phyloP scores from a whole-genome alignment of 768 basidiomycete genomes.

The Tricholoma bakamatsutake region DNA sequence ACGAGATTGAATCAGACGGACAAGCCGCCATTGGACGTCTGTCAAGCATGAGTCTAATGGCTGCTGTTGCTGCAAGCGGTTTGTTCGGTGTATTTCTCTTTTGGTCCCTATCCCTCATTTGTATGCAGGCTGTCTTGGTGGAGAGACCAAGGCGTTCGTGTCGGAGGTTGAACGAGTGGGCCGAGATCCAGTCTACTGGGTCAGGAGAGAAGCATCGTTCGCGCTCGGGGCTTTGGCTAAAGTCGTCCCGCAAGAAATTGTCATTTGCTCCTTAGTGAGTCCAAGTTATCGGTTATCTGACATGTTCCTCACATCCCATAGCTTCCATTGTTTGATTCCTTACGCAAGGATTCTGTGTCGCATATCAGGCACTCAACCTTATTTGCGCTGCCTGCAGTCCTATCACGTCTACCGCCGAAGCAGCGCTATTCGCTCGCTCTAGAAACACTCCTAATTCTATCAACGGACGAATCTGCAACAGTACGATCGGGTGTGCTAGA shows the following conservation, averaged over 20 bases:
- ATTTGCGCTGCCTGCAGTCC: conserved; percentile 78
- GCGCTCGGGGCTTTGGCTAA: conserved; percentile 87
- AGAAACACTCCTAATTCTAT: conserved; percentile 56
- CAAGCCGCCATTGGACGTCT: conserved; percentile 83
- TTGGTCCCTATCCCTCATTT: conserved; percentile 2
- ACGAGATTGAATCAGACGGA: conserved; percentile 41
- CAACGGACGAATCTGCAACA: conserved; percentile 52
- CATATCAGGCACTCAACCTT: conserved; percentile 87
- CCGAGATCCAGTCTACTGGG: conserved; percentile 66
- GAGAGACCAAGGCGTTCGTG: conserved; percentile 58
- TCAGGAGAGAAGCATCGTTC: conserved; percentile 80
- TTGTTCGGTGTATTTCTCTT: conserved; percentile 20
- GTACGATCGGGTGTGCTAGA: conserved; percentile 83
- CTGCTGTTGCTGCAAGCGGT: conserved; percentile 79
- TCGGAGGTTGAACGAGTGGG: conserved; percentile 67
- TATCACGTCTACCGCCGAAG: conserved; percentile 53
- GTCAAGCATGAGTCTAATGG: conserved; percentile 91
- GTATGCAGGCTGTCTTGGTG: conserved; percentile 44
- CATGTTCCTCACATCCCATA: conserved; percentile 24
- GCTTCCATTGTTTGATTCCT: conserved; percentile 74
- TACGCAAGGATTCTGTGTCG: conserved; percentile 65
- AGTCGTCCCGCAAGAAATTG: conserved; percentile 71
- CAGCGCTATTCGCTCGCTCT: conserved; percentile 62
- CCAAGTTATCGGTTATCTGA: neutral
- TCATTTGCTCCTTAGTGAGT: conserved; percentile 57